A percentile compares a stretch with the other conserved stretches of the same genome.
These are phyloP conservation scores for Psidium friedrichsthalianum DNA, from an alignment of 345 rosid genomes.

Conservation along the genomic window DNA sequence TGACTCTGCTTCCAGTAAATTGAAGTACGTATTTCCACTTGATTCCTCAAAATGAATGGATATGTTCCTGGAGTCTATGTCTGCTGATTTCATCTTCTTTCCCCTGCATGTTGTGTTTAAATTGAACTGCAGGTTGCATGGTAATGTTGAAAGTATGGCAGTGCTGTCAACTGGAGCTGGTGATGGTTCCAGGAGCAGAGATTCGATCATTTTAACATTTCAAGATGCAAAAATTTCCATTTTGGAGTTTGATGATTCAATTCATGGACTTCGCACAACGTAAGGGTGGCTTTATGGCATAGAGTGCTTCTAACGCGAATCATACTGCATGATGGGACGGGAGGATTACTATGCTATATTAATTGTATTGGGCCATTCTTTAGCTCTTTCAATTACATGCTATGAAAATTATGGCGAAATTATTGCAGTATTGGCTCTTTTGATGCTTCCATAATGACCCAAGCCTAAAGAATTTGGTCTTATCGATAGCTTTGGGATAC, in stretches of 20 bases:
- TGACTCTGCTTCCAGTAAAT: neutral
- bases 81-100: neutral
- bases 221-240: constrained; percentile 76
- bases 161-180: constrained; percentile 61
- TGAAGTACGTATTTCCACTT: neutral
- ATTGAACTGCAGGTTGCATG: constrained; percentile 53
- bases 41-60: neutral
- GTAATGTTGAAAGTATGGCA: constrained; percentile 80
- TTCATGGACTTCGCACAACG: constrained; percentile 71
- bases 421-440: neutral
- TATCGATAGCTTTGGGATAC: neutral
- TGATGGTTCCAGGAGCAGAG: constrained; percentile 58
- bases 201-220: constrained; percentile 66
- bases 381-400: neutral
- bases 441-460: neutral
- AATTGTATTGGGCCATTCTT: neutral
- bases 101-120: neutral
- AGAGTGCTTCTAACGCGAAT: neutral
- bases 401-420: neutral
- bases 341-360: neutral
- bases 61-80: neutral
- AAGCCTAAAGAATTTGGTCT: neutral
- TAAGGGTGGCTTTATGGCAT: constrained; percentile 11
- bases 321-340: neutral
- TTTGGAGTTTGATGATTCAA: constrained; percentile 89